Percentiles rank a stretch among this genome's conserved stretches.
Evolutionary conservation across 495 filamentous ascomycete species (phyloP).

Genomic region (Friedmanniomyces endolithicus): DNA sequence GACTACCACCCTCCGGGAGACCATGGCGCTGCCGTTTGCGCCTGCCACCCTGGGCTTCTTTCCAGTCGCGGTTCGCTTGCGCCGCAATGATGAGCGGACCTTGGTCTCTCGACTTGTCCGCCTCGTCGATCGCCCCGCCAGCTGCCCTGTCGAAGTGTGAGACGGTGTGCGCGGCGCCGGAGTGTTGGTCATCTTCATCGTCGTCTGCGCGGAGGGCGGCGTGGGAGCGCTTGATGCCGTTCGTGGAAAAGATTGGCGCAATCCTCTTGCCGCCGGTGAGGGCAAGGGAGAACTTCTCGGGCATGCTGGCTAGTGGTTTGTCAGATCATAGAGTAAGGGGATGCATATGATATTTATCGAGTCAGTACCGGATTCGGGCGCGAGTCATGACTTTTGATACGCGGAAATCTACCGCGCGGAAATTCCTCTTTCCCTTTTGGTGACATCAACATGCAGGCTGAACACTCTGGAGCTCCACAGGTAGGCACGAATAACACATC

Average conservation of each 20-base stretch:
- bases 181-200: slow-evolving; percentile 30
- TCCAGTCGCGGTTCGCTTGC: slow-evolving; percentile 61
- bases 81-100: slow-evolving; percentile 51
- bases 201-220: slow-evolving; percentile 34
- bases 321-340: not conserved
- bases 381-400: not conserved
- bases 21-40: slow-evolving; percentile 31
- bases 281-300: slow-evolving; percentile 16
- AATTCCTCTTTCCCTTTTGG: not conserved
- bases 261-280: slow-evolving; percentile 12
- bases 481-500: not conserved
- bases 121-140: slow-evolving; percentile 38
- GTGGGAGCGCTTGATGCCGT: slow-evolving; percentile 20
- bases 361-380: not conserved
- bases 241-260: not conserved
- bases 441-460: not conserved
- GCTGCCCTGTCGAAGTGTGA: slow-evolving; percentile 47
- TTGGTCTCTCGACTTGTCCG: slow-evolving; percentile 26
- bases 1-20: slow-evolving; percentile 12
- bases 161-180: slow-evolving; percentile 37
- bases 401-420: not conserved
- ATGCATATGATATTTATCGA: not conserved
- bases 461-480: not conserved
- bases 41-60: slow-evolving; percentile 39
- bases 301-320: not conserved